Conservation (phyloP, 176 grass and related monocot genomes). For the Eremochloa ophiuroides region DNA sequence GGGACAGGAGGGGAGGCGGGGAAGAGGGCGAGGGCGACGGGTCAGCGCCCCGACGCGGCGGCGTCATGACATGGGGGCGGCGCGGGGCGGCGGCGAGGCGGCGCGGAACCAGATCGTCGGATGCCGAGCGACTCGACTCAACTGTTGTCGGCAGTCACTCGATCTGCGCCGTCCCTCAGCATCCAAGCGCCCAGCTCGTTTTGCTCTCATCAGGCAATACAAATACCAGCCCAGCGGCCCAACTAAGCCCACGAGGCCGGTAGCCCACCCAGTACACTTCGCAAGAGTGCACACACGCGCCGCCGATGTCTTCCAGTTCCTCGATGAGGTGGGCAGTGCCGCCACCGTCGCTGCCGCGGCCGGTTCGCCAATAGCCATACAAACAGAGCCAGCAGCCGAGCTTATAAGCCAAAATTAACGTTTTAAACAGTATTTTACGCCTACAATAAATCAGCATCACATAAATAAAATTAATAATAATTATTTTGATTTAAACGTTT, state of each 20-base stretch:
- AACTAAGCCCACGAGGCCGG: not conserved
- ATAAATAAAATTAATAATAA: too few species aligned
- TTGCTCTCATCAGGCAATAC: not conserved
- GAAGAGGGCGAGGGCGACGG: constrained; percentile 17
- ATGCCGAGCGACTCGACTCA: not conserved
- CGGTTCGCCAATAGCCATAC: too few species aligned
- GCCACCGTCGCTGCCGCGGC: too few species aligned
- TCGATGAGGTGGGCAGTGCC: too few species aligned
- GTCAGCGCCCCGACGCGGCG: constrained; percentile 30
- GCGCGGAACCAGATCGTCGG: not conserved
- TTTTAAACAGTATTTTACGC: too few species aligned
- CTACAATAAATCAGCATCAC: too few species aligned
- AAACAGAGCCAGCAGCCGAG: too few species aligned
- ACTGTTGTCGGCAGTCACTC: not conserved
- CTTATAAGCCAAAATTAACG: too few species aligned
- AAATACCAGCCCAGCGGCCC: not conserved
- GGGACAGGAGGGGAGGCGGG: constrained; percentile 18
- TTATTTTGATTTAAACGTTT: too few species aligned
- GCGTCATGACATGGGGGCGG: constrained; percentile 33
- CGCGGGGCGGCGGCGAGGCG: not conserved
- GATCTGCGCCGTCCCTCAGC: not conserved
- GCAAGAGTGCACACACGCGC: too few species aligned
- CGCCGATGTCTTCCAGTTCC: too few species aligned
- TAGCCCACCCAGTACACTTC: not conserved
- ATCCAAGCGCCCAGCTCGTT: not conserved